Conservation (phyloP, 148 eudicot genomes). For the Silene conica region DNA sequence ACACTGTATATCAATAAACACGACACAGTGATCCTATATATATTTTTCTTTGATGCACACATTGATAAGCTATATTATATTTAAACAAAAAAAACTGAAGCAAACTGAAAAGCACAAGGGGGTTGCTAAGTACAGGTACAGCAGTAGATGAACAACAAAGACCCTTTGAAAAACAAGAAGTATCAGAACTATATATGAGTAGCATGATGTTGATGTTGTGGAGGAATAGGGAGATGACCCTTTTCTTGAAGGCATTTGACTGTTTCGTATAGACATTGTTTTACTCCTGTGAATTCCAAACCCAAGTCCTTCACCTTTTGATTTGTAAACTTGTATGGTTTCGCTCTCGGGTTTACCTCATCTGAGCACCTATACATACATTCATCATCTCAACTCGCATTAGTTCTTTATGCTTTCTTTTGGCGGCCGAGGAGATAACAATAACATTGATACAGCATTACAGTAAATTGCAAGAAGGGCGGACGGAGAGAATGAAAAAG, state of each 20-base stretch:
- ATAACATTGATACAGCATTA: too few species aligned
- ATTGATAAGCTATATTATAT: not conserved
- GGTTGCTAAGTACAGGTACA: not conserved
- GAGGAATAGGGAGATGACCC: constrained; percentile 60
- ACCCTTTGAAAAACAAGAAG: not conserved
- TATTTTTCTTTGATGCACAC: not conserved
- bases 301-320: constrained; percentile 80
- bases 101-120: not conserved
- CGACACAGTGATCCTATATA: not conserved
- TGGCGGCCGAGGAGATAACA: too few species aligned
- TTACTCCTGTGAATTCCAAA: constrained; percentile 62
- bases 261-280: constrained; percentile 61
- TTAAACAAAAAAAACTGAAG: not conserved
- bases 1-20: not conserved
- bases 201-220: constrained; percentile 35
- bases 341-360: constrained; percentile 63
- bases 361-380: constrained; percentile 79
- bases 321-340: constrained; percentile 72
- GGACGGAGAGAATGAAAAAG: not conserved
- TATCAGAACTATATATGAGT: constrained; percentile 22
- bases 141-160: not conserved
- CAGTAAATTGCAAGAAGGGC: too few species aligned
- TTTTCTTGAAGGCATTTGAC: constrained; percentile 76
- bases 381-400: not conserved
- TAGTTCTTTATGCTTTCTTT: too few species aligned